Base-by-base conservation (phyloP, 768 basidiomycete genomes). In the Dacryopinax spathularia region DNA sequence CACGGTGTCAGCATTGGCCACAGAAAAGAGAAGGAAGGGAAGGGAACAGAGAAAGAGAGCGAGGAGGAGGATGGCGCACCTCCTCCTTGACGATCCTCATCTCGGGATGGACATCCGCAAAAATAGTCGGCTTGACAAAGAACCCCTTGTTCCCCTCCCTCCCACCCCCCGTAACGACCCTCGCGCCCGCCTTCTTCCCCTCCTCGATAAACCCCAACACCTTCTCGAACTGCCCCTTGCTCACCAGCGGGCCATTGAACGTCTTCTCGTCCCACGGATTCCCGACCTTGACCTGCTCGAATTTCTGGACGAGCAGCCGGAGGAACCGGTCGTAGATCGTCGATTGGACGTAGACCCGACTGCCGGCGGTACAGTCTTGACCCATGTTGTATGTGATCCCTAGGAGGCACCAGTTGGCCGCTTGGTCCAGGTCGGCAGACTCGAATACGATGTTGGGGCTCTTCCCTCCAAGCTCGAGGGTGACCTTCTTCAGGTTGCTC, bases 401-500 rank as follows among this genome's bases (percentile, higher is more conserved):
- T 25, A 93, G 78, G 7, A 85, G 87, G 22, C 85, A 83, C 91
- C 92, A 95, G 68, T 81, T 84, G 31, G 90, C 88, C 63, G 91
- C 91, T 79, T 92, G 84, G 64, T 96, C 89, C 64, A 96, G 75
- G 73, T 97, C 87, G 35, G 94, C 93, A 39, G 87, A 88, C 69
- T 91, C 87, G 70, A 96, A 97, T 66, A 97, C 77, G 65, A 98
- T 76, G 67, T 91, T 85, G 18, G 89, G 89, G 27, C 87, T 90
- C 76, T 97, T 96, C 43, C 94, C 94, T 33, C 94, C 93, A 4
- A 98, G 83, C 73, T 98, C 95, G 60, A 98, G 80, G 22, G 92
- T 92, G 39, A 96, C 92, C 80, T 95, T 95, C 76, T 98, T 98
- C 66, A 97, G 75, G 76, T 98, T 98, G 69, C 87, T 89, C 73